Percentiles rank a stretch among this genome's conserved stretches.
Conservation (phyloP, 345 rosid genomes). For the Crucihimalaya himalaica region DNA sequence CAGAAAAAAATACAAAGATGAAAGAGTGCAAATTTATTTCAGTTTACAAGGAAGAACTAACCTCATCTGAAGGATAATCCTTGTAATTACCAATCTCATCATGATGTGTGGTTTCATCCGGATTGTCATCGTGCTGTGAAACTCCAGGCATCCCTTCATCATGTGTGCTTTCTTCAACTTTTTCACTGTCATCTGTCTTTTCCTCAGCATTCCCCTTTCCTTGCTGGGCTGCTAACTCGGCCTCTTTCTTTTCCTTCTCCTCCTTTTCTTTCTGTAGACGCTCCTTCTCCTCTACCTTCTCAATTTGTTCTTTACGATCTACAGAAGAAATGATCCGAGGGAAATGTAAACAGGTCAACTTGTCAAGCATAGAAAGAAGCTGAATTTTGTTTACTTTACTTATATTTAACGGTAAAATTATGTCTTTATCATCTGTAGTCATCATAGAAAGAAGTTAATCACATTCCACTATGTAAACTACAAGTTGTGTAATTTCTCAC, state of each 20-base stretch:
- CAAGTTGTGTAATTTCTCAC: not conserved
- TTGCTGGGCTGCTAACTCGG: constrained; percentile 56
- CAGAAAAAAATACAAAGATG: not conserved
- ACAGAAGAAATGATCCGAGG: constrained; percentile 30
- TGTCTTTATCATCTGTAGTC: not conserved
- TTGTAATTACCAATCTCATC: constrained; percentile 55
- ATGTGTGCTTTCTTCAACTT: constrained; percentile 24
- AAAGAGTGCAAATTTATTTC: constrained; percentile 12
- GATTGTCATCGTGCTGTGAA: constrained; percentile 40
- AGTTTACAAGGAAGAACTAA: constrained; percentile 39
- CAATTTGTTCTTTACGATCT: constrained; percentile 88
- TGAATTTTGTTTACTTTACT: no score
- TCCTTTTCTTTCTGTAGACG: constrained; percentile 73
- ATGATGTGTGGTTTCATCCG: constrained; percentile 27
- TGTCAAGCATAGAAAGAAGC: not conserved
- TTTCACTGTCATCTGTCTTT: constrained; percentile 46
- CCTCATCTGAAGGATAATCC: constrained; percentile 65
- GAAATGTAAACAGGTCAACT: not conserved
- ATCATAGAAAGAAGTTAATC: not conserved
- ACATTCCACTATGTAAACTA: constrained; percentile 20
- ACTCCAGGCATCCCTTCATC: constrained; percentile 33
- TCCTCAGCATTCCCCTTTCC: constrained; percentile 44
- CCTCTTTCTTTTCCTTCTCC: constrained; percentile 69
- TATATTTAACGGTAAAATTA: not conserved
- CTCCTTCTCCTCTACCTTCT: constrained; percentile 80